A percentile compares a stretch with the other conserved stretches of the same genome.
Conservation (phyloP, 2,329 filamentous ascomycete genomes). For the Raffaelea ambrosiae region DNA sequence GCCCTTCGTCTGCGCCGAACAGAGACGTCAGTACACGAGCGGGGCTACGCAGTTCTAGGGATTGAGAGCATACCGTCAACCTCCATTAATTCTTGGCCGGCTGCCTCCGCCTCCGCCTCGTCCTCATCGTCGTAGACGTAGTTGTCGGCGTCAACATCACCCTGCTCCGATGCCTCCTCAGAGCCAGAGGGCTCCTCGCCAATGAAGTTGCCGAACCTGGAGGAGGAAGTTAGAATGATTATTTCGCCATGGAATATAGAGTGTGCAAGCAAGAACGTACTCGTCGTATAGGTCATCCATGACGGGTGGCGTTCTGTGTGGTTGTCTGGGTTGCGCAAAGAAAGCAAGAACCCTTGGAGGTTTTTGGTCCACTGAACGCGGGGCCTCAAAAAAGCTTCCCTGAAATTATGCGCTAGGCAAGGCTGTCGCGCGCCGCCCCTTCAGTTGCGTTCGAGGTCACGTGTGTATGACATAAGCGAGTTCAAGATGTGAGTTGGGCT, state of each 20-base stretch:
- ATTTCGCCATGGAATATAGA: neutral
- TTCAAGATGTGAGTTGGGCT: too few relatives aligned
- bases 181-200: slow-evolving; percentile 80
- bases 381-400: too few relatives aligned
- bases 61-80: slow-evolving; percentile 59
- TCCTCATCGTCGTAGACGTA: slow-evolving; percentile 73
- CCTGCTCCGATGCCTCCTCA: slow-evolving; percentile 75
- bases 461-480: too few relatives aligned
- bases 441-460: too few relatives aligned
- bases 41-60: neutral
- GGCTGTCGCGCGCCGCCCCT: too few relatives aligned
- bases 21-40: neutral
- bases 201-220: slow-evolving; percentile 95
- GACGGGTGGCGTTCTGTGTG: slow-evolving; percentile 7
- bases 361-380: too few relatives aligned
- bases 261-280: slow-evolving; percentile 35
- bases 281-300: slow-evolving; percentile 98
- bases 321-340: too few relatives aligned
- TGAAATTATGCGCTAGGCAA: too few relatives aligned
- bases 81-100: slow-evolving; percentile 86
- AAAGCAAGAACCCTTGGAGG: too few relatives aligned
- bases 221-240: neutral
- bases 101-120: slow-evolving; percentile 52
- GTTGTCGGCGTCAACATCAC: slow-evolving; percentile 58
- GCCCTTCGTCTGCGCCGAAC: slow-evolving; percentile 36